Conservation (phyloP, 2,329 filamentous ascomycete genomes). For the Neopestalotiopsis rosae region DNA sequence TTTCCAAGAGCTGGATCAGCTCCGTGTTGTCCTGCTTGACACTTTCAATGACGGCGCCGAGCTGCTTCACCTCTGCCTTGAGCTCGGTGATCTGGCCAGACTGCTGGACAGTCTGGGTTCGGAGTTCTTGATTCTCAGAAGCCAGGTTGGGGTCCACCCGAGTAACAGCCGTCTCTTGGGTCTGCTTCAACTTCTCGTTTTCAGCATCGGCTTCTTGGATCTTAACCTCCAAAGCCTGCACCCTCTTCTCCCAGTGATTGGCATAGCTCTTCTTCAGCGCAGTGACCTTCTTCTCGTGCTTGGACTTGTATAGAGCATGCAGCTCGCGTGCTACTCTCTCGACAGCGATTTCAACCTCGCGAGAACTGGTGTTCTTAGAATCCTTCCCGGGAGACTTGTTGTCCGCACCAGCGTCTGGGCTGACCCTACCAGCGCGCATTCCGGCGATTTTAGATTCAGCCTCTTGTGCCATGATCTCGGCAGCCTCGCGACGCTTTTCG, state of each 20-base stretch:
- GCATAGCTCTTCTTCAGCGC: conserved; percentile 88
- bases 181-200: conserved; percentile 74
- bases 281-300: conserved; percentile 94
- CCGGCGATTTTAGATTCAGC: conserved; percentile 78
- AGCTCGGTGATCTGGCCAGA: conserved; percentile 72
- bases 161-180: conserved; percentile 69
- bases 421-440: conserved; percentile 68
- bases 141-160: conserved; percentile 56
- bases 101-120: conserved; percentile 65
- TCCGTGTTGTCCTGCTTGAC: conserved; percentile 73
- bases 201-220: conserved; percentile 74
- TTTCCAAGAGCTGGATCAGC: conserved; percentile 69
- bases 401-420: conserved; percentile 38
- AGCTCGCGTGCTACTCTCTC: conserved; percentile 94
- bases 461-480: conserved; percentile 77
- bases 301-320: conserved; percentile 92
- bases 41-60: conserved; percentile 74
- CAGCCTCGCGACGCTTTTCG: conserved; percentile 75
- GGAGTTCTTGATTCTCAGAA: conserved; percentile 56
- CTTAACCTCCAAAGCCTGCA: conserved; percentile 76
- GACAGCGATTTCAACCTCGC: conserved; percentile 82
- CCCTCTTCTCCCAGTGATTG: conserved; percentile 85
- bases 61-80: conserved; percentile 75
- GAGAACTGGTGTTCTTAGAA: conserved; percentile 39
- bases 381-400: conserved; percentile 44